Percentiles rank a stretch among this genome's conserved stretches.
Evolutionary conservation across 2,329 filamentous ascomycete genomes (phyloP).

Genomic region (Rosellinia necatrix): DNA sequence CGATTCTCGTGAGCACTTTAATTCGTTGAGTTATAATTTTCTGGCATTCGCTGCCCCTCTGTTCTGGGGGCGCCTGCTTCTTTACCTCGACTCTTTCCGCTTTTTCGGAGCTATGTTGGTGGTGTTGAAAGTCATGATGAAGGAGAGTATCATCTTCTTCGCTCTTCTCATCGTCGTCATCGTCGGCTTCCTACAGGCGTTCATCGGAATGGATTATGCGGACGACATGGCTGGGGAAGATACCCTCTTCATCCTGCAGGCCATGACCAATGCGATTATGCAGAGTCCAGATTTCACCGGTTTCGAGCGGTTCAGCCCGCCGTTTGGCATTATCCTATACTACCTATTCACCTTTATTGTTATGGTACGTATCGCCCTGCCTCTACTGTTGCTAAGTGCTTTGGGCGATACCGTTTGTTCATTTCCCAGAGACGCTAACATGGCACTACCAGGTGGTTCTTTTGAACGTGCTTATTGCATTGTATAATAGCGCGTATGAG

Average conservation of each 20-base stretch:
- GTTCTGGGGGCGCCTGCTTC: conserved; percentile 92
- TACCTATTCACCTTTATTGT: conserved; percentile 98
- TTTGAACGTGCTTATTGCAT: conserved; percentile 93
- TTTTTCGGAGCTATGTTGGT: conserved; percentile 99
- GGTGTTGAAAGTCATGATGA: conserved; percentile 94
- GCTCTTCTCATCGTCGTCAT: conserved; percentile 84
- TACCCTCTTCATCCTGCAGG: conserved; percentile 73
- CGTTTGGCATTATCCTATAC: conserved; percentile 93
- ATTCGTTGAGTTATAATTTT: conserved; percentile 89
- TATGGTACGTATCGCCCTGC: conserved; percentile 64
- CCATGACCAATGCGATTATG: conserved; percentile 90
- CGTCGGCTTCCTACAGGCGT: conserved; percentile 88
- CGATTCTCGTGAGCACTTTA: conserved; percentile 65
- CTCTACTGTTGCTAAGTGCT: background rate
- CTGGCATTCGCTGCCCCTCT: conserved; percentile 90
- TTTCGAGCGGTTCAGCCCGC: conserved; percentile 88
- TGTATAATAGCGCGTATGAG: conserved; percentile 96
- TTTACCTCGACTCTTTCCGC: conserved; percentile 90
- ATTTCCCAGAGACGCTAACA: background rate
- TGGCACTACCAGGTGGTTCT: conserved; percentile 59
- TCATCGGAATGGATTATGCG: conserved; percentile 85
- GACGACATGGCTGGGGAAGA: conserved; percentile 73
- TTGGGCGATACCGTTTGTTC: background rate
- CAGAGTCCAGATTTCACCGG: conserved; percentile 86
- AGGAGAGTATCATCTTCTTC: conserved; percentile 94